Conservation (phyloP, 441 rosid genomes). For the Euphorbia celastroides region DNA sequence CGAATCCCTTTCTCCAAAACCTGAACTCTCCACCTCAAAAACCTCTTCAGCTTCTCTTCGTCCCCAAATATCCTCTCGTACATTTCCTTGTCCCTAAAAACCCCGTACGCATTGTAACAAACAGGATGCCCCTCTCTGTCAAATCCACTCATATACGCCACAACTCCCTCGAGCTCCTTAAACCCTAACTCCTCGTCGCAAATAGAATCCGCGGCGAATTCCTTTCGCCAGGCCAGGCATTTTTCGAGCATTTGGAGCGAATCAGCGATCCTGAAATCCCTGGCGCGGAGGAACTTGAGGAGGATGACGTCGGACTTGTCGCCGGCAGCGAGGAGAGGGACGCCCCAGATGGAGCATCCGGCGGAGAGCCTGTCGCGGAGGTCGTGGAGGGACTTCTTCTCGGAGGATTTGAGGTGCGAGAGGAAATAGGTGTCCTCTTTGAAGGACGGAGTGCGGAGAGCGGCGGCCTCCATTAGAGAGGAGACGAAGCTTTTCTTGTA, state of each 20-base stretch:
- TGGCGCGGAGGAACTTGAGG: constrained; percentile 77
- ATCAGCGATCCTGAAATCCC: constrained; percentile 76
- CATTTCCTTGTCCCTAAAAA: constrained; percentile 71
- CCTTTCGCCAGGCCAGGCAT: constrained; percentile 73
- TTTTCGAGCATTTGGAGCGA: constrained; percentile 64
- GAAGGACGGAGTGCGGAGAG: constrained; percentile 63
- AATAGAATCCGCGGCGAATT: constrained; percentile 61
- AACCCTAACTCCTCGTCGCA: constrained; percentile 75
- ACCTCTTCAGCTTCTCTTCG: constrained; percentile 70
- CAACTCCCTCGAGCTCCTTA: constrained; percentile 76
- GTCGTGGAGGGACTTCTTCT: constrained; percentile 67
- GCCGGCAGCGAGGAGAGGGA: constrained; percentile 52
- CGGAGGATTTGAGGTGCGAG: constrained; percentile 67
- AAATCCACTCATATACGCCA: constrained; percentile 82
- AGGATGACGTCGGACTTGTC: constrained; percentile 78
- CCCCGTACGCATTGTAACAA: constrained; percentile 88
- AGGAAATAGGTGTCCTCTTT: constrained; percentile 81
- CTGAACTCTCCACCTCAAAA: constrained; percentile 90
- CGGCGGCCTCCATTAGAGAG: constrained; percentile 57
- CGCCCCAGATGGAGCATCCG: constrained; percentile 67
- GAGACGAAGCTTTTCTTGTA: constrained; percentile 65
- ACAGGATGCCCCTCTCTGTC: constrained; percentile 88
- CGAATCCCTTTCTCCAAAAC: constrained; percentile 80
- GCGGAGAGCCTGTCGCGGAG: constrained; percentile 52
- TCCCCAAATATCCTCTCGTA: constrained; percentile 84